These are phyloP conservation scores for Begonia peltatifolia DNA, from an alignment of 306 rosid species.

Conservation along the genomic window DNA sequence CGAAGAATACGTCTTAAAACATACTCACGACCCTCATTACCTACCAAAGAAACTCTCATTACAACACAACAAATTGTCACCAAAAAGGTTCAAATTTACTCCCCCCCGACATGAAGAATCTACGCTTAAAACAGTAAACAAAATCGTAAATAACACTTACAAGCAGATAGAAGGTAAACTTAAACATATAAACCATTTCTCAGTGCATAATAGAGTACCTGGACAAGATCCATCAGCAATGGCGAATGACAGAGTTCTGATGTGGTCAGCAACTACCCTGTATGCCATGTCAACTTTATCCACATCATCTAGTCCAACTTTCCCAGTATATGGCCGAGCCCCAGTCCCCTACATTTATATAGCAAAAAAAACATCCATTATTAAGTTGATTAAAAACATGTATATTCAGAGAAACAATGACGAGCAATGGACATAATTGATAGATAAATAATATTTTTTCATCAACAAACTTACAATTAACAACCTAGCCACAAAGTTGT, in stretches of 20 bases:
- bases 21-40: constrained; percentile 96
- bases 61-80: too few relatives aligned
- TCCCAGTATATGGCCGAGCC: constrained; percentile 73
- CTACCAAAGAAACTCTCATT: constrained; percentile 18
- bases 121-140: too few relatives aligned
- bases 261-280: constrained; percentile 63
- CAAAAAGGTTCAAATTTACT: too few relatives aligned
- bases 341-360: constrained; percentile 61
- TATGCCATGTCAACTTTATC: constrained; percentile 94
- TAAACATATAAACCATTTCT: not conserved
- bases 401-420: too few relatives aligned
- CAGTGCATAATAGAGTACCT: constrained; percentile 27
- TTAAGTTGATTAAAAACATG: too few relatives aligned
- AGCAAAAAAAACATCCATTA: too few relatives aligned
- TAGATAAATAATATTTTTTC: too few relatives aligned
- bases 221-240: constrained; percentile 98
- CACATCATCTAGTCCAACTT: constrained; percentile 68
- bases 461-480: too few relatives aligned
- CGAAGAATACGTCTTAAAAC: constrained; percentile 97
- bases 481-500: too few relatives aligned
- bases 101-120: too few relatives aligned
- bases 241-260: constrained; percentile 69
- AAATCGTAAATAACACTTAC: too few relatives aligned
- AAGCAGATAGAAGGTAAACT: not conserved
- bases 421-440: too few relatives aligned